phyloP scores from a whole-genome alignment of 2,329 filamentous ascomycete species.

The Neofusicoccum laricinum region DNA sequence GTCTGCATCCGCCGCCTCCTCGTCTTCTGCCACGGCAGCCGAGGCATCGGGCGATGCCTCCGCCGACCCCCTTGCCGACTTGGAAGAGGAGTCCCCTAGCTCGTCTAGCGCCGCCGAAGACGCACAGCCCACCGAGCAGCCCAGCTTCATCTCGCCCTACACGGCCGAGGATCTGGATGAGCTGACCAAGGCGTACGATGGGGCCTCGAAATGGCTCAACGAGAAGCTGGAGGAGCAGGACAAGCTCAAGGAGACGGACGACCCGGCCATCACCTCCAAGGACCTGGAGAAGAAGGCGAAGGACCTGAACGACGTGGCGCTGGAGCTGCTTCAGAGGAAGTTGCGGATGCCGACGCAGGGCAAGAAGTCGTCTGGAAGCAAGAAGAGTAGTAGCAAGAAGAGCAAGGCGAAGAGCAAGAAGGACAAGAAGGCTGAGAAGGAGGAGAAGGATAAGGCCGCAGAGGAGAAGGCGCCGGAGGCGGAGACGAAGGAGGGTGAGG shows the following conservation, averaged over 20 bases:
- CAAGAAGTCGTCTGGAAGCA: not conserved
- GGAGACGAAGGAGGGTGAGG: conserved; percentile 16
- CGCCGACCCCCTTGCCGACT: conserved; percentile 52
- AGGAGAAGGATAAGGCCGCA: conserved; percentile 31
- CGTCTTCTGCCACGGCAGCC: conserved; percentile 45
- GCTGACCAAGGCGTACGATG: conserved; percentile 61
- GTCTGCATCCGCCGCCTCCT: conserved; percentile 43
- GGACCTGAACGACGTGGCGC: conserved; percentile 67
- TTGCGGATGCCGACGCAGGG: conserved; percentile 46
- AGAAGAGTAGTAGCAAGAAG: conserved; percentile 36
- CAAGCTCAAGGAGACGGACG: conserved; percentile 65
- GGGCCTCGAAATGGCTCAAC: conserved; percentile 70
- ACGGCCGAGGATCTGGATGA: conserved; percentile 67
- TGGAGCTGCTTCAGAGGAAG: conserved; percentile 69
- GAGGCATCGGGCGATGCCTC: conserved; percentile 37
- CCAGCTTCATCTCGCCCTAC: conserved; percentile 72
- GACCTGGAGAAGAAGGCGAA: conserved; percentile 69
- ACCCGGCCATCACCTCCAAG: conserved; percentile 70
- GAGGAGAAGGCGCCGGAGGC: not conserved
- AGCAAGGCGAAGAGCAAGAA: conserved; percentile 32
- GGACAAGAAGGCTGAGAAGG: conserved; percentile 34
- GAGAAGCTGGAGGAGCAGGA: conserved; percentile 69
- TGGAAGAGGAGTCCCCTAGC: conserved; percentile 57
- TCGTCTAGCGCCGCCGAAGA: conserved; percentile 36
- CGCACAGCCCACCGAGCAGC: conserved; percentile 25